Percentiles rank a stretch among this genome's conserved stretches.
These are phyloP conservation scores for Geoglossum cookeanum DNA, from an alignment of 2,329 filamentous ascomycete genomes.

Conservation along the genomic window DNA sequence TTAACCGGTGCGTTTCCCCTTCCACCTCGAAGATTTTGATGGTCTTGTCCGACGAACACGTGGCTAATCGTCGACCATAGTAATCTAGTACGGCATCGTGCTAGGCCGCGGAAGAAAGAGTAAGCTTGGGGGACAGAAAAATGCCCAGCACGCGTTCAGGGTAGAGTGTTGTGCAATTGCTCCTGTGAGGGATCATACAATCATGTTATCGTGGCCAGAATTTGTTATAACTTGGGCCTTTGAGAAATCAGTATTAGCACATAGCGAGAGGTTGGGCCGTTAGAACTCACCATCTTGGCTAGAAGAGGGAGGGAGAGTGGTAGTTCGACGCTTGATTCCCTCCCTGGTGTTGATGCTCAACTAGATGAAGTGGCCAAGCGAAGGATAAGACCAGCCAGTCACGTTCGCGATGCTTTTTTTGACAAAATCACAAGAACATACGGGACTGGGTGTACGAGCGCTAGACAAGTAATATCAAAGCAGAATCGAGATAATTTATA, in stretches of 20 bases:
- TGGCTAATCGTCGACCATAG: slow-evolving; percentile 88
- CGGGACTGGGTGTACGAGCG: no score
- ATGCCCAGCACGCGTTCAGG: background rate
- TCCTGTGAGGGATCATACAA: slow-evolving; percentile 45
- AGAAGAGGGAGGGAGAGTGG: background rate
- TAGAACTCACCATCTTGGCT: slow-evolving; percentile 5
- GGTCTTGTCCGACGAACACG: slow-evolving; percentile 93
- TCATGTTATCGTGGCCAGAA: slow-evolving; percentile 96
- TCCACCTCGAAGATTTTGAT: slow-evolving; percentile 99
- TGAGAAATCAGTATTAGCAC: background rate
- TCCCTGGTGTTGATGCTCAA: background rate
- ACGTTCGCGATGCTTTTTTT: background rate
- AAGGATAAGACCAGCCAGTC: no score
- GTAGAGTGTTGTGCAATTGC: slow-evolving; percentile 2
- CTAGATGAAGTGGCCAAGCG: no score
- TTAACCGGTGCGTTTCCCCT: slow-evolving; percentile 70
- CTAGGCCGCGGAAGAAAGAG: slow-evolving; percentile 28
- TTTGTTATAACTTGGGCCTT: slow-evolving; percentile 67
- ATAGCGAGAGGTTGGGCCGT: no score
- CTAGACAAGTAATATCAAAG: background rate
- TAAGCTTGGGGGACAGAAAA: slow-evolving; percentile 5
- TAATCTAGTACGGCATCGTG: slow-evolving; percentile 98
- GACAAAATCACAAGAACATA: no score
- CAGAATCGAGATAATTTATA: background rate
- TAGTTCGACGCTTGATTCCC: background rate